Conservation (phyloP, 2,329 filamentous ascomycete species). For the Amphichorda felina region DNA sequence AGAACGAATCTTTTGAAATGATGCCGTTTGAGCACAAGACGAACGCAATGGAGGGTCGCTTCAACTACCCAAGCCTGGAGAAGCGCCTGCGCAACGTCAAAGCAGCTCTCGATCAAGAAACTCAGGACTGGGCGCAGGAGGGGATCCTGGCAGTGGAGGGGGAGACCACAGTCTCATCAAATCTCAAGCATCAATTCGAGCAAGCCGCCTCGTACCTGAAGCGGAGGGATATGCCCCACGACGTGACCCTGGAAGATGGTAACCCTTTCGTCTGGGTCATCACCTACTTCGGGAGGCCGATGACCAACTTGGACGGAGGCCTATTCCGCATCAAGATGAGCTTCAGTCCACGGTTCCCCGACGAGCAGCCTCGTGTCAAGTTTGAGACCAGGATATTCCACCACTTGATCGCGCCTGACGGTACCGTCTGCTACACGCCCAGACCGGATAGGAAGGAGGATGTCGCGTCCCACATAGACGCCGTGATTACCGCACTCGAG, state of each 20-base stretch:
- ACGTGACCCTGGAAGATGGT: conserved; percentile 61
- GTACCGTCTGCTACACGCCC: conserved; percentile 73
- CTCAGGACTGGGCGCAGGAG: conserved; percentile 55
- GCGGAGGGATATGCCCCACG: conserved; percentile 57
- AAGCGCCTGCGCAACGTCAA: conserved; percentile 58
- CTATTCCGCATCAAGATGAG: conserved; percentile 71
- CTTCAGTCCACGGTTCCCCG: conserved; percentile 77
- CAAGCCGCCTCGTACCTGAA: conserved; percentile 71
- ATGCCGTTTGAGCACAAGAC: conserved; percentile 73
- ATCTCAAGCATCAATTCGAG: conserved; percentile 73
- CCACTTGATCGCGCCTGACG: conserved; percentile 69
- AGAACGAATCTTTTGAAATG: conserved; percentile 52
- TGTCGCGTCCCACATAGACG: conserved; percentile 70
- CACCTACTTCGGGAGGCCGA: conserved; percentile 82
- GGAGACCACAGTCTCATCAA: conserved; percentile 67
- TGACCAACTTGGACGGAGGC: conserved; percentile 88
- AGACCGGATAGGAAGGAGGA: conserved; percentile 54
- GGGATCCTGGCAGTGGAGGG: conserved; percentile 51
- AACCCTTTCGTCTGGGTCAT: conserved; percentile 87
- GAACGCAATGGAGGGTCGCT: conserved; percentile 80
- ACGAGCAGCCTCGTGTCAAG: conserved; percentile 74
- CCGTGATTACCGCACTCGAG: conserved; percentile 71
- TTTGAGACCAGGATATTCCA: conserved; percentile 80
- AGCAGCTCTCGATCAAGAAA: conserved; percentile 59
- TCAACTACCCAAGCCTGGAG: conserved; percentile 67